A percentile compares a stretch with the other conserved stretches of the same genome.
These are phyloP conservation scores for Termitomyces sp. DNA, from an alignment of 768 basidiomycete species.

Conservation along the genomic window DNA sequence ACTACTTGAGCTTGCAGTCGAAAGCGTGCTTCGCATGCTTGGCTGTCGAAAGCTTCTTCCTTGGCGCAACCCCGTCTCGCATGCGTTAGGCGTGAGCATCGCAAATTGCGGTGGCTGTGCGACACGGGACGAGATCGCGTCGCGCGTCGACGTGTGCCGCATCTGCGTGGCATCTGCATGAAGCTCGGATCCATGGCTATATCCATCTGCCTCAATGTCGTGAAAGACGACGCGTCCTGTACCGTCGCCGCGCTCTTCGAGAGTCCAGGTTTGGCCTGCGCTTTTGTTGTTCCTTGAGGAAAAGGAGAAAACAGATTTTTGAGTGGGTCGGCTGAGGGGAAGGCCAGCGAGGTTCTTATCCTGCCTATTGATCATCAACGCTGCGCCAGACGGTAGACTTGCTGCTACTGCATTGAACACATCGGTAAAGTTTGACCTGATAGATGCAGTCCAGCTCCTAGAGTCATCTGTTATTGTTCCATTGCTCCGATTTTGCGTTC, in stretches of 20 bases:
- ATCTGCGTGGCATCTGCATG: slow-evolving; percentile 3
- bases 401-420: slow-evolving; percentile 46
- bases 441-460: slow-evolving; percentile 32
- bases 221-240: slow-evolving; percentile 32
- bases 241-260: slow-evolving; percentile 34
- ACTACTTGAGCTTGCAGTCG: slow-evolving; percentile 19
- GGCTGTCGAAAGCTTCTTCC: slow-evolving; percentile 1
- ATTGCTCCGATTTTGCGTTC: slow-evolving; percentile 1
- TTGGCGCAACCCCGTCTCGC: slow-evolving; percentile 1
- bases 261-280: slow-evolving; percentile 27
- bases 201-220: slow-evolving; percentile 13
- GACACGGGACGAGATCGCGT: slow-evolving; percentile 13
- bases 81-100: slow-evolving; percentile 6
- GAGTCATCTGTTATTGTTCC: slow-evolving; percentile 13
- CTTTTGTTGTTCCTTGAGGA: slow-evolving; percentile 12
- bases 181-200: neutral
- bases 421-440: slow-evolving; percentile 39
- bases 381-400: slow-evolving; percentile 22
- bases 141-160: slow-evolving; percentile 8
- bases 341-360: slow-evolving; percentile 17
- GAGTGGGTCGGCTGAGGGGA: slow-evolving; percentile 17
- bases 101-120: slow-evolving; percentile 13
- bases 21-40: slow-evolving; percentile 9
- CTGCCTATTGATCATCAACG: slow-evolving; percentile 4
- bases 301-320: slow-evolving; percentile 8